phyloP scores from a whole-genome alignment of 495 filamentous ascomycete genomes.

The Penicillium desertorum region DNA sequence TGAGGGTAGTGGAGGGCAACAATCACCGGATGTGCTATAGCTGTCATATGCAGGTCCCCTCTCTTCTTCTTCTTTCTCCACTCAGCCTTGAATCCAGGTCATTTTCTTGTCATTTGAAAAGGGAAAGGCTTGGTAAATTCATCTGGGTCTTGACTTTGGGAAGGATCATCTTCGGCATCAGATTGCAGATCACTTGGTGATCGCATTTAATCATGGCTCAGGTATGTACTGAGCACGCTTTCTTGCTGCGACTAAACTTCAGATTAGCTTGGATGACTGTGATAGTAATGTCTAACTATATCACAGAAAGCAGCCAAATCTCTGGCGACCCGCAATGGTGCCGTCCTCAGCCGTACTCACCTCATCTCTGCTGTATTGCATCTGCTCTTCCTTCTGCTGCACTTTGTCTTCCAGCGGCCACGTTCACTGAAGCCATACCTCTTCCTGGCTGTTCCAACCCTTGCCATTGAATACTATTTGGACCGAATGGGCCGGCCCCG shows the following conservation, averaged over 20 bases:
- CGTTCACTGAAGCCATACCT: conserved; percentile 69
- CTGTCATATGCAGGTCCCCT: conserved; percentile 12
- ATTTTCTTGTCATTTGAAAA: neutral
- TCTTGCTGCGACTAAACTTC: neutral
- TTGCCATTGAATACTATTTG: conserved; percentile 78
- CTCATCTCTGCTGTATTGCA: conserved; percentile 69
- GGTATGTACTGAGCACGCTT: conserved; percentile 23
- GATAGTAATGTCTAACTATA: conserved; percentile 11
- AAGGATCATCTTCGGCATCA: neutral
- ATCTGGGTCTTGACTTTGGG: neutral
- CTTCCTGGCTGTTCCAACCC: conserved; percentile 67
- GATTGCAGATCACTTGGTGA: neutral
- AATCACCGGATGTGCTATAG: conserved; percentile 18
- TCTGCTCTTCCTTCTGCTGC: conserved; percentile 66
- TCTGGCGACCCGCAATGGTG: conserved; percentile 75
- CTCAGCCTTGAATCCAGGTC: neutral
- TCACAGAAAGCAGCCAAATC: conserved; percentile 89
- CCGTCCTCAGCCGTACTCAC: conserved; percentile 74
- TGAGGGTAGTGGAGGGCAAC: conserved; percentile 32
- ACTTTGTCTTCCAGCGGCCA: conserved; percentile 64
- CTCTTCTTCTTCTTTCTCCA: neutral
- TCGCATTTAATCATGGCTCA: conserved; percentile 34
- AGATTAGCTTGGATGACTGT: too few species aligned
- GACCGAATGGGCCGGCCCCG: conserved; percentile 79
- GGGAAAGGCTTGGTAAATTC: neutral